Conservation (phyloP, 1,139 yeast genomes). For the Yamadazyma triangularis region DNA sequence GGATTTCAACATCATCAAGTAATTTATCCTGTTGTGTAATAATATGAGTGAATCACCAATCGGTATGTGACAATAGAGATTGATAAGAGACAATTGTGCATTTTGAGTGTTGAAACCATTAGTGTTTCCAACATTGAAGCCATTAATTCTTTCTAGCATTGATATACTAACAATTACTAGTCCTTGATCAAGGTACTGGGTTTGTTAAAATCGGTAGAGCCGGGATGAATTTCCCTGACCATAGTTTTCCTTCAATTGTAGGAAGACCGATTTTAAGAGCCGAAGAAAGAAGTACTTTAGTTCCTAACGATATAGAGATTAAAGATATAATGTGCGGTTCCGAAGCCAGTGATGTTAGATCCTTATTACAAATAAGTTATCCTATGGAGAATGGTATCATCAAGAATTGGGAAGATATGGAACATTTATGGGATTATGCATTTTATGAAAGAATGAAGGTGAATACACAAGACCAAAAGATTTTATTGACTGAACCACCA, state of each 20-base stretch:
- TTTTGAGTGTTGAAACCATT: too few relatives aligned
- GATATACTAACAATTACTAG: slow-evolving; percentile 33
- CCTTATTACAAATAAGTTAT: slow-evolving; percentile 84
- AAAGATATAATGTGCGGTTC: slow-evolving; percentile 98
- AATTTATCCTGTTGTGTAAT: too few relatives aligned
- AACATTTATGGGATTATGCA: slow-evolving; percentile 96
- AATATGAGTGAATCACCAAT: slow-evolving; percentile 50
- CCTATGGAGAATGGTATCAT: slow-evolving; percentile 99
- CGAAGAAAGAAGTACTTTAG: slow-evolving; percentile 70
- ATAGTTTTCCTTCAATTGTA: slow-evolving; percentile 96
- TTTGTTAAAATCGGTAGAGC: slow-evolving; percentile 94
- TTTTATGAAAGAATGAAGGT: slow-evolving; percentile 86
- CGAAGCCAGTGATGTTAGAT: slow-evolving; percentile 88
- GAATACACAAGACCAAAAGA: slow-evolving; percentile 69
- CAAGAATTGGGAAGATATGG: slow-evolving; percentile 98
- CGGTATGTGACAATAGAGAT: slow-evolving; percentile 44
- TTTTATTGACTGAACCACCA: slow-evolving; percentile 93
- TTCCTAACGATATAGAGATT: slow-evolving; percentile 59
- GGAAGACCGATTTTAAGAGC: slow-evolving; percentile 97
- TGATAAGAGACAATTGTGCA: too few relatives aligned
- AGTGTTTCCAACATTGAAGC: too few relatives aligned
- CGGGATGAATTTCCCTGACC: slow-evolving; percentile 96
- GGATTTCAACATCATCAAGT: too few relatives aligned
- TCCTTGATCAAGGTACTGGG: slow-evolving; percentile 99
- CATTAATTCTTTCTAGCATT: too few relatives aligned